A percentile compares a stretch with the other conserved stretches of the same genome.
Evolutionary conservation across 148 eudicot genomes (phyloP).

Genomic region (Nepenthes mirabilis): DNA sequence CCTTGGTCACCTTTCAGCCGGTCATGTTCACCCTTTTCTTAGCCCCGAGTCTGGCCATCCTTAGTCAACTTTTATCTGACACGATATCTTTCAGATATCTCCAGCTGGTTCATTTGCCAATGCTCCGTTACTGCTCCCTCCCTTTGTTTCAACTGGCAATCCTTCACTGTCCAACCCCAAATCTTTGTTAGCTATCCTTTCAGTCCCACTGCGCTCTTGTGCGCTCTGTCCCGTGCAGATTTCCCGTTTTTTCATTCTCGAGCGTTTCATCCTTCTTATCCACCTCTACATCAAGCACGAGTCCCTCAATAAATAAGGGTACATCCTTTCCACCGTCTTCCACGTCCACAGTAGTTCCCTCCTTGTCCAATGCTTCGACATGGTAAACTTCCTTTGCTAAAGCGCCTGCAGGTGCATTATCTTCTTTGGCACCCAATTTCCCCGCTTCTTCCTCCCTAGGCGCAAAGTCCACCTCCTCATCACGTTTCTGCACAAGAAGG

Average conservation of each 20-base stretch:
- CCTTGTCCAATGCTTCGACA: constrained; percentile 3
- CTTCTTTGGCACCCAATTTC: constrained; percentile 8
- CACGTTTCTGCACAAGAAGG: constrained; percentile 17
- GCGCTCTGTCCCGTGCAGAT: constrained; percentile 14
- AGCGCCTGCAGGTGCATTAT: constrained; percentile 9
- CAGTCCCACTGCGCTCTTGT: background rate
- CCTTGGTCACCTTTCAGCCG: background rate
- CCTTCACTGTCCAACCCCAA: background rate
- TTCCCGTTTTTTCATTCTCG: constrained; percentile 5
- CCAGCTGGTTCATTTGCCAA: background rate
- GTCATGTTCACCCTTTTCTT: background rate
- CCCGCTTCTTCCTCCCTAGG: constrained; percentile 15
- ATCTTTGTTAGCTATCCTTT: constrained; percentile 40
- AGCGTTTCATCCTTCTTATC: constrained; percentile 4
- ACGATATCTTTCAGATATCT: background rate
- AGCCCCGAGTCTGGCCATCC: no score
- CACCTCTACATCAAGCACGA: background rate
- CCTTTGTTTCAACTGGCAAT: background rate
- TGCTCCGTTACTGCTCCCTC: background rate
- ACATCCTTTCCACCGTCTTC: constrained; percentile 10
- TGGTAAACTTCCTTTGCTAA: constrained; percentile 10
- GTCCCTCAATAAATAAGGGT: constrained; percentile 5
- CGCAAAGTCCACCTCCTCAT: constrained; percentile 33
- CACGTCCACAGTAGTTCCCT: background rate
- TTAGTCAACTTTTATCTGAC: no score